Evolutionary conservation across 1,139 yeast genomes (phyloP).

Genomic region (Saccharomyces hybrid): DNA sequence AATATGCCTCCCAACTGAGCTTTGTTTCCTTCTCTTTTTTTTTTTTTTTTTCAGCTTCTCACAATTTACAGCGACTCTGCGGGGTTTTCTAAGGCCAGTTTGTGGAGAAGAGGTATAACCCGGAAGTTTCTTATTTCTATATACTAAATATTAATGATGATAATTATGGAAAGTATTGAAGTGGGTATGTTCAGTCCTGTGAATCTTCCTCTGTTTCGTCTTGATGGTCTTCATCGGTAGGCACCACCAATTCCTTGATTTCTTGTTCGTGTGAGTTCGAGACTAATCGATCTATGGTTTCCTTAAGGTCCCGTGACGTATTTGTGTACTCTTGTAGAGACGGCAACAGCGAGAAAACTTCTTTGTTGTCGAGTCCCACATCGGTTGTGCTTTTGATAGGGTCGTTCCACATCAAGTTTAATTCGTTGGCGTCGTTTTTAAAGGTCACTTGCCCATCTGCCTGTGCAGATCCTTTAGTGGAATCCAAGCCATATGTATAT

Average conservation of each 20-base stretch:
- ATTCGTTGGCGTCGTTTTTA: constrained; percentile 13
- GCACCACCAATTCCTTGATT: not conserved
- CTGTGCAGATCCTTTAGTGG: not conserved
- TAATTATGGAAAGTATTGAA: not conserved
- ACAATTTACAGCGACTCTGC: not conserved
- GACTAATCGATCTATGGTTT: constrained; percentile 7
- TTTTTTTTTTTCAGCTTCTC: not conserved
- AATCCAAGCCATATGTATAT: constrained; percentile 21
- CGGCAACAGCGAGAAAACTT: constrained; percentile 7
- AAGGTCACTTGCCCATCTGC: constrained; percentile 6
- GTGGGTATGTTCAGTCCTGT: not conserved
- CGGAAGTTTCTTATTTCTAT: not conserved
- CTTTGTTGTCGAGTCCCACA: constrained; percentile 1
- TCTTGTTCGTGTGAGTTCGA: constrained; percentile 1
- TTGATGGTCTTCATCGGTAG: not conserved
- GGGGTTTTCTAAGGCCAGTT: not conserved
- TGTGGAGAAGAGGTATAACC: not conserved
- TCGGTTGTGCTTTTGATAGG: not conserved
- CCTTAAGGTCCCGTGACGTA: constrained; percentile 6
- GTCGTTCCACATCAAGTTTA: constrained; percentile 10
- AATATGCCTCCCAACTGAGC: not conserved
- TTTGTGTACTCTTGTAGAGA: constrained; percentile 7
- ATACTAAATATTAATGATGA: not conserved
- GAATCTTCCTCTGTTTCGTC: not conserved
- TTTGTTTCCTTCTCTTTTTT: not conserved